These are phyloP conservation scores for Avena insularis DNA, from an alignment of 176 grass and related monocot genomes.

Conservation along the genomic window DNA sequence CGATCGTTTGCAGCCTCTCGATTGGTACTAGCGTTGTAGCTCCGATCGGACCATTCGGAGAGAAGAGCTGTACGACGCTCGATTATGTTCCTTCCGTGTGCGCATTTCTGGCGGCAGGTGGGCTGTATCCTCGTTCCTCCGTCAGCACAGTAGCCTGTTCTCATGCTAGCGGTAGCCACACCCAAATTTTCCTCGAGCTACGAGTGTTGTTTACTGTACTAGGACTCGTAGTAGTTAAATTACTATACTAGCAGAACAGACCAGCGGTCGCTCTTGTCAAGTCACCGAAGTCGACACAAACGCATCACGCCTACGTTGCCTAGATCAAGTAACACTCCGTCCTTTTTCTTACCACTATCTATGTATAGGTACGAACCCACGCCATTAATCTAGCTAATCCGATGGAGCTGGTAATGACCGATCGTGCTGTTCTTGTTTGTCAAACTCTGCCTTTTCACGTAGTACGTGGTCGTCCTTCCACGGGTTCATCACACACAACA, in stretches of 20 bases:
- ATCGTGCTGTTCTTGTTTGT: background rate
- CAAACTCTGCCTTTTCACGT: conserved; percentile 4
- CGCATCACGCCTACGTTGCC: conserved; percentile 9
- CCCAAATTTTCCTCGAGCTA: conserved; percentile 3
- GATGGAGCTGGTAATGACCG: background rate
- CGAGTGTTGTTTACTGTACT: background rate
- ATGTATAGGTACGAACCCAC: background rate
- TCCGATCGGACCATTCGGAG: background rate
- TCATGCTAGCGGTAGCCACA: no score
- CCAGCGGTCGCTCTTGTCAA: background rate
- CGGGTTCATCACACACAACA: background rate
- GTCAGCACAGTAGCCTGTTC: background rate
- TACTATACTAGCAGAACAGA: background rate
- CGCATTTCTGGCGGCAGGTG: background rate
- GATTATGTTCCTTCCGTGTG: conserved; percentile 3
- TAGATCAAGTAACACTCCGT: background rate
- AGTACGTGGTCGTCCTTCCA: conserved; percentile 9
- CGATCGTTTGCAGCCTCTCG: background rate
- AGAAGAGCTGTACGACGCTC: background rate
- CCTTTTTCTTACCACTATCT: background rate
- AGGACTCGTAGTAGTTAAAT: background rate
- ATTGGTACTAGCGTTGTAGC: background rate
- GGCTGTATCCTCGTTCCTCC: background rate
- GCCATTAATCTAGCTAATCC: background rate
- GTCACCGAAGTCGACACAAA: conserved; percentile 7